Evolutionary conservation across 75 land plant genomes (phyloP).

Genomic region (Cunninghamia lanceolata): DNA sequence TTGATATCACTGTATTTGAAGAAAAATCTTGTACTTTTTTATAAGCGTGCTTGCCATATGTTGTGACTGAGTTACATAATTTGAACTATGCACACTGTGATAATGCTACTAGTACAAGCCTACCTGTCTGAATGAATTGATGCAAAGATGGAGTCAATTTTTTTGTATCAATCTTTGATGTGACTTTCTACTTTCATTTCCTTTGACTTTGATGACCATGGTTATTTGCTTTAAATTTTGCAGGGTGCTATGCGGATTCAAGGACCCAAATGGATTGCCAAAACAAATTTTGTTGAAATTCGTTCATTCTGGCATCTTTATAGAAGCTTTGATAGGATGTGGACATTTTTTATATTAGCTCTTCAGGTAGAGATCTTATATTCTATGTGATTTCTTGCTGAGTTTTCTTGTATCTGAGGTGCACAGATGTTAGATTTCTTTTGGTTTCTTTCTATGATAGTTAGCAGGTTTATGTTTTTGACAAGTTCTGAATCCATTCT

Average conservation of each 20-base stretch:
- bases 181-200: neutral
- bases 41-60: neutral
- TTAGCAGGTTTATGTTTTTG: neutral
- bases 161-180: neutral
- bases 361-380: conserved; percentile 62
- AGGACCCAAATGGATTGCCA: conserved; percentile 48
- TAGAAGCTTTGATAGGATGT: conserved; percentile 94
- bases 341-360: conserved; percentile 74
- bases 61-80: neutral
- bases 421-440: neutral
- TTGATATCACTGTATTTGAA: neutral
- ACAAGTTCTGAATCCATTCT: neutral
- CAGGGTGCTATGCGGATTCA: neutral
- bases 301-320: conserved; percentile 92
- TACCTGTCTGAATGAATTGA: neutral
- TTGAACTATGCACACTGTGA: neutral
- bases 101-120: neutral
- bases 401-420: neutral
- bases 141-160: neutral
- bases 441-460: conserved; percentile 1
- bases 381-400: neutral
- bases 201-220: neutral
- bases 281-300: conserved; percentile 90
- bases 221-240: neutral
- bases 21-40: no score